Evolutionary conservation across 441 rosid species (phyloP).

Genomic region (Dalechampia spathulata): DNA sequence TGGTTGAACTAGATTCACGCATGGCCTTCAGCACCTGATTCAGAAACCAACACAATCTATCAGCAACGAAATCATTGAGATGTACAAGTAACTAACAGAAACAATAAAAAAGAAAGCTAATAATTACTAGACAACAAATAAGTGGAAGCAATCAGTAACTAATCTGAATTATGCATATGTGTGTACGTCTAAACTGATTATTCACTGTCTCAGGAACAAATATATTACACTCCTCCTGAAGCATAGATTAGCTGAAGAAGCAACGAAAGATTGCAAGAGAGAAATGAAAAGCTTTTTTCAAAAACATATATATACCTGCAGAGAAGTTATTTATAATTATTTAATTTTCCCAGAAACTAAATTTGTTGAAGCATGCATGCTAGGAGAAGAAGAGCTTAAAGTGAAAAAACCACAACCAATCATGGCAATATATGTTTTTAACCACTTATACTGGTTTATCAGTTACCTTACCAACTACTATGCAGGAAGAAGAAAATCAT

Average conservation of each 20-base stretch:
- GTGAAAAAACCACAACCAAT: neutral
- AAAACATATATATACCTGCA: neutral
- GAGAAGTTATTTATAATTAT: neutral
- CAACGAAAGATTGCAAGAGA: neutral
- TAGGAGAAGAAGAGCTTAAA: neutral
- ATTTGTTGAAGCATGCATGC: no score
- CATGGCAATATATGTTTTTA: neutral
- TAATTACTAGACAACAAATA: neutral
- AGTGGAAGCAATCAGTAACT: neutral
- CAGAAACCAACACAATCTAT: conserved; percentile 15
- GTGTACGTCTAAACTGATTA: neutral
- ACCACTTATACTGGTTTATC: neutral
- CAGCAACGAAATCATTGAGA: conserved; percentile 9
- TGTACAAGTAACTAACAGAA: neutral
- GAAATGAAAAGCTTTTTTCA: neutral
- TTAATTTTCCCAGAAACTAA: neutral
- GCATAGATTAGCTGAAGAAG: neutral
- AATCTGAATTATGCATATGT: neutral
- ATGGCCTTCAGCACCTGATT: conserved; percentile 90
- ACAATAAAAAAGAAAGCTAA: neutral
- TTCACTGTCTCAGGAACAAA: neutral
- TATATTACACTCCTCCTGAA: neutral
- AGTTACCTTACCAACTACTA: neutral
- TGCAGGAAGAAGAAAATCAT: conserved; percentile 3
- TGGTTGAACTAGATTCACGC: conserved; percentile 74